phyloP scores from a whole-genome alignment of 768 basidiomycete species.

The Asterophora lycoperdoides region DNA sequence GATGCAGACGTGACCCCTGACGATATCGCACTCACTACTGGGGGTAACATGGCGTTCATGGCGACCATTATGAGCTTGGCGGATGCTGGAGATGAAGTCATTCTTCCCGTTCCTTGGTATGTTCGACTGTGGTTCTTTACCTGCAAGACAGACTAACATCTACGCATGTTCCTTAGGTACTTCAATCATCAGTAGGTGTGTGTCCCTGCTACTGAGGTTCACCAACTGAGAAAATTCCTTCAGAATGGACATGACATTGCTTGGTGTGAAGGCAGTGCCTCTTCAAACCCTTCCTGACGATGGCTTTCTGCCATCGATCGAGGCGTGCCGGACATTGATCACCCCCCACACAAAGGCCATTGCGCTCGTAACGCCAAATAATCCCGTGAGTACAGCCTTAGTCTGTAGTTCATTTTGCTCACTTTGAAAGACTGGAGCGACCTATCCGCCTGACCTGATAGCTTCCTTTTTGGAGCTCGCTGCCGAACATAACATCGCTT shows the following conservation, averaged over 20 bases:
- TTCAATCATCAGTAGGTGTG: slow-evolving; percentile 56
- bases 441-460: slow-evolving; percentile 56
- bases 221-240: neutral
- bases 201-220: neutral
- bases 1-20: slow-evolving; percentile 43
- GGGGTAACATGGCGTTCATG: slow-evolving; percentile 72
- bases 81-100: slow-evolving; percentile 66
- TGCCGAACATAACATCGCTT: slow-evolving; percentile 45
- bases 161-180: slow-evolving; percentile 39
- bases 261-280: slow-evolving; percentile 55
- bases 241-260: slow-evolving; percentile 66
- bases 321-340: slow-evolving; percentile 47
- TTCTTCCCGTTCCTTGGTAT: slow-evolving; percentile 71
- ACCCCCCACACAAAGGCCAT: slow-evolving; percentile 62
- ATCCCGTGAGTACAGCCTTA: slow-evolving; percentile 47
- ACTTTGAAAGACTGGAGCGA: slow-evolving; percentile 55
- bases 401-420: neutral
- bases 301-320: slow-evolving; percentile 58
- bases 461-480: slow-evolving; percentile 60
- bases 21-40: slow-evolving; percentile 67
- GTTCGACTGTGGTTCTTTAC: slow-evolving; percentile 2
- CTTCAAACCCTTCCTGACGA: slow-evolving; percentile 46
- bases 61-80: slow-evolving; percentile 59
- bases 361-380: slow-evolving; percentile 73
- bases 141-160: neutral